Evolutionary conservation across 305 asterid species (phyloP), one percentile per base, ranked within the genome.

Genomic region (Petunia hybrid): DNA sequence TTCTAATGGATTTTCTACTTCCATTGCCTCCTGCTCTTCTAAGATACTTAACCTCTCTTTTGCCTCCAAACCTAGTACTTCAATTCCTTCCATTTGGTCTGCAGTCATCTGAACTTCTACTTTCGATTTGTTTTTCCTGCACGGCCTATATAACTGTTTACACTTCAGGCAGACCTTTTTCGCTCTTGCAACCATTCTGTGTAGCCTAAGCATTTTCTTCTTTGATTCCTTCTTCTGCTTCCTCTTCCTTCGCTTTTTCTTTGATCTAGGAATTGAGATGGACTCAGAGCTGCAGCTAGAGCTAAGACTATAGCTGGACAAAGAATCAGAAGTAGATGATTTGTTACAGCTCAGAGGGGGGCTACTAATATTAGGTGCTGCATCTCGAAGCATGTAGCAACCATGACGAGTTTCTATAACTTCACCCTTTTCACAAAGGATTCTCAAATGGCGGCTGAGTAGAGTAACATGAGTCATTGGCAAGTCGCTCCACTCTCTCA

Each of bases 381-480:
- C 81, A 57, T 77, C 80, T n/a, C 82, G 80, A 82, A 83, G 86
- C 82, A 62, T 81, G 48, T 74, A 74, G 62, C 35, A 61, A 45
- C 88, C 87, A 7, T 68, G 14, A 67, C 59, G 67, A 80, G 40
- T 70, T 79, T 71, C 51, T 51, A 64, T 62, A 79, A 90, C 78
- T 60, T 36, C 53, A 8, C 89, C 89, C 70, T 31, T 43, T 57
- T 74, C 74, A 51, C 87, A 85, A 57, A 90, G 94, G 51, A 71
- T 74, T 56, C 65, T 51, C 57, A 92, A 77, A 83, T 92, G 93
- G 85, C 86, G 86, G 14, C 84, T 80, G 40, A 92, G 83, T 9
- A 91, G 59, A 55, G 83, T 74, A 73, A 81, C 66, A 87, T 92
- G 97, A 60, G 91, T 87, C 90, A 84, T 81, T 46, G 93, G 92